Evolutionary conservation across 805 yeast species (phyloP), one percentile per base, ranked within the genome.

Genomic region (Isabelozyma heimii): DNA sequence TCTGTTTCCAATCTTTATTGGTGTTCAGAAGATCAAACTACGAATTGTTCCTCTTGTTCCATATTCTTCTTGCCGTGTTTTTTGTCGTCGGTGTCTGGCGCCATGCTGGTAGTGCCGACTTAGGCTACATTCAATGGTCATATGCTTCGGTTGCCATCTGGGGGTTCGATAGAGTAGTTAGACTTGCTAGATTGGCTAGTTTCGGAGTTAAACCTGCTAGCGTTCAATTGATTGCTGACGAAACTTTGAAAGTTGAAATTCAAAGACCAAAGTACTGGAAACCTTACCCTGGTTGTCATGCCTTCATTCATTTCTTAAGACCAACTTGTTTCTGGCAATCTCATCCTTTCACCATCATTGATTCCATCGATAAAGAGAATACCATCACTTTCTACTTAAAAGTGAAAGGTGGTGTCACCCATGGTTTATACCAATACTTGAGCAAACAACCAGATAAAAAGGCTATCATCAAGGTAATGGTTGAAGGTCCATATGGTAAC

Each of bases 21-120:
- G 52, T 79, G 75, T 63, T 88, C 89, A 66, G 89, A 85, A 42
- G 84, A 74, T 39, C 87, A 76, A 40, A 89, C 89, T 50, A 88
- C 81, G 56, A 89, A 65, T 16, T 56, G 37, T 54, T 65, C 45
- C 45, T 64, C 15, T 33, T 59, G 7, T 13, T 45, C 14, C 70
- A 65, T 50, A 55, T 67, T 40, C 45, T 63, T 15, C 54, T 64
- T 13, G 73, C 71, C 4, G 60, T 56, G 5, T 26, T 79, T 71
- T 49, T 83, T 71, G 48, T 80, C 73, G 58, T 85, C 72, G 47
- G 84, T 67, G 48, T 78, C 75, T 26, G 89, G 81, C 60, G 86
- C 84, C 55, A 87, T 74, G 48, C 82, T 72, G 35, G 35, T 10
- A 30, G 5, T 8, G 62, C 80, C 82, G 1, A 83, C 84, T 26